These are phyloP conservation scores for Scenedesmus sp. DNA, from an alignment of 163 green algal species.

Conservation along the genomic window DNA sequence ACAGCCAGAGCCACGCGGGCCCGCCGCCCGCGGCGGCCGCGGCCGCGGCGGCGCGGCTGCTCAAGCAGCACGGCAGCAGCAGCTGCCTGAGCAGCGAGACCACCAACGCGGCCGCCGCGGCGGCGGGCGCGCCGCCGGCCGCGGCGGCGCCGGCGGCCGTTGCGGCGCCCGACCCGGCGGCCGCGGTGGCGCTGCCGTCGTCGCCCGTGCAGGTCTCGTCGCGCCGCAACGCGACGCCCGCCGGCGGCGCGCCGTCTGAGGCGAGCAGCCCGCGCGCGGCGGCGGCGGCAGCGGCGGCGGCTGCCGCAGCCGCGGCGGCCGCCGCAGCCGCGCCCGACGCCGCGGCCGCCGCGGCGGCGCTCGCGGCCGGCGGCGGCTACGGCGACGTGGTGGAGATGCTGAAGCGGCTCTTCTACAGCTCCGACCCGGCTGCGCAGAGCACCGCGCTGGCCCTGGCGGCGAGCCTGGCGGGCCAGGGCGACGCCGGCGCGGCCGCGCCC, in stretches of 20 bases:
- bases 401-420: neutral
- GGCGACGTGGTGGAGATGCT: neutral
- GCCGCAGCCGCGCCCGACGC: neutral
- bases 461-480: neutral
- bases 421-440: too few species aligned
- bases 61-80: constrained; percentile 27
- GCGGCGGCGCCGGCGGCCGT: neutral
- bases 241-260: too few species aligned
- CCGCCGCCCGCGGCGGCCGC: constrained; percentile 4
- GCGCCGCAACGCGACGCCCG: too few species aligned
- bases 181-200: constrained; percentile 6
- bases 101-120: neutral
- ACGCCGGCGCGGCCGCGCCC: neutral
- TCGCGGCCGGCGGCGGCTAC: too few species aligned
- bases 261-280: neutral
- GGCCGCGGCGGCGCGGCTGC: neutral
- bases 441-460: neutral
- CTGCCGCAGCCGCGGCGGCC: neutral
- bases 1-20: constrained; percentile 20
- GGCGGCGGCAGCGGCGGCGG: constrained; percentile 11
- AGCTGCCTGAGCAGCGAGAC: constrained; percentile 27
- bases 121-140: constrained; percentile 6
- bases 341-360: too few species aligned
- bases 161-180: neutral
- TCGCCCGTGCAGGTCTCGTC: neutral